Evolutionary conservation across 2,329 filamentous ascomycete species (phyloP).

Genomic region (Apiospora malaysiana): DNA sequence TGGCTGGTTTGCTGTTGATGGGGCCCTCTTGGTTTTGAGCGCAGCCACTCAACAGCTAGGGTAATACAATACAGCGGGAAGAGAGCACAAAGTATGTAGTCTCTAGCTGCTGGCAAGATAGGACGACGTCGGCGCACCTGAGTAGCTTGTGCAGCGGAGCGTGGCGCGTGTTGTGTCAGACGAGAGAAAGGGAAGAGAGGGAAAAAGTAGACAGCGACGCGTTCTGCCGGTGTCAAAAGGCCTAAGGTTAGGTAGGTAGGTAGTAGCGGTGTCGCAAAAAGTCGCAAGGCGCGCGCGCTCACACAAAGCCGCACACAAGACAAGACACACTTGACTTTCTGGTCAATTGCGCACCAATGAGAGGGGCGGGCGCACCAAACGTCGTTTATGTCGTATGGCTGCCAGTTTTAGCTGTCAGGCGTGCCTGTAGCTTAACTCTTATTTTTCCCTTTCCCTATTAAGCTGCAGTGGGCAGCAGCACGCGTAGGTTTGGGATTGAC

Average conservation of each 20-base stretch:
- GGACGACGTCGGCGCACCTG: slow-evolving; percentile 13
- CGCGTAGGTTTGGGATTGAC: neutral
- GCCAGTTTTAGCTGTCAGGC: neutral
- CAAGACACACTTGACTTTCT: neutral
- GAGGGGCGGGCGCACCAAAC: neutral
- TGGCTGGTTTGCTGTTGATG: slow-evolving; percentile 36
- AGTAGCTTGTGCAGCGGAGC: neutral
- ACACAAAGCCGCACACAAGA: slow-evolving; percentile 3
- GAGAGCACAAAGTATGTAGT: slow-evolving; percentile 4
- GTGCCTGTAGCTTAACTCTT: neutral
- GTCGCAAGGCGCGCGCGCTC: slow-evolving; percentile 14
- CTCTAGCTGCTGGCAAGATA: slow-evolving; percentile 14
- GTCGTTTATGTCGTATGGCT: neutral
- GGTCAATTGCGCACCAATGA: slow-evolving; percentile 18
- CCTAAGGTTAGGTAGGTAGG: neutral
- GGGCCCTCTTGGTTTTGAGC: slow-evolving; percentile 26
- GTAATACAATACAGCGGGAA: slow-evolving; percentile 14
- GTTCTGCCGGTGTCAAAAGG: slow-evolving; percentile 7
- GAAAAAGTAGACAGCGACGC: neutral
- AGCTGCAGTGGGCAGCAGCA: neutral
- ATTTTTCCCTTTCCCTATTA: neutral
- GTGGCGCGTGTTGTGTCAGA: slow-evolving; percentile 10
- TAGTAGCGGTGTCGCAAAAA: slow-evolving; percentile 18
- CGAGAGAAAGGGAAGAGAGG: neutral
- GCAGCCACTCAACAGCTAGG: slow-evolving; percentile 8